A percentile compares a stretch with the other conserved stretches of the same genome.
Evolutionary conservation across 1,139 yeast genomes (phyloP).

Genomic region (Saccharomyces hybrid): DNA sequence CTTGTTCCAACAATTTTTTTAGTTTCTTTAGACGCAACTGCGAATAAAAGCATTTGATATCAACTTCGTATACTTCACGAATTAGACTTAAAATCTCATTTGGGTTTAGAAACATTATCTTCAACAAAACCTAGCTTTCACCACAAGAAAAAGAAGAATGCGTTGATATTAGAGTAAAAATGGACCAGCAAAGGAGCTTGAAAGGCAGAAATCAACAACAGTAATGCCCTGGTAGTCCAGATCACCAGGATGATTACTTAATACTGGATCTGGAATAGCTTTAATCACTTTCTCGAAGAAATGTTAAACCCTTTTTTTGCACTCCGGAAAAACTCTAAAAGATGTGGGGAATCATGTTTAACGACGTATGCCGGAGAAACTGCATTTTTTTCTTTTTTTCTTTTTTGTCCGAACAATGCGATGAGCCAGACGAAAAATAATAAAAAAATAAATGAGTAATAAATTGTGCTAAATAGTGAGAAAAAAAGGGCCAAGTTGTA

Average conservation of each 20-base stretch:
- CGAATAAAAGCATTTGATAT: slow-evolving; percentile 24
- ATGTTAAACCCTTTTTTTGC: not conserved
- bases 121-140: not conserved
- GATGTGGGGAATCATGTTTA: not conserved
- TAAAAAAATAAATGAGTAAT: not conserved
- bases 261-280: not conserved
- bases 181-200: not conserved
- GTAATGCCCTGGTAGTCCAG: not conserved
- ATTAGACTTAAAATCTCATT: slow-evolving; percentile 16
- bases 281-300: not conserved
- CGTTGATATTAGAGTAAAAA: not conserved
- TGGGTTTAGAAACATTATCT: not conserved
- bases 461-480: not conserved
- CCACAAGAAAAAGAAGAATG: not conserved
- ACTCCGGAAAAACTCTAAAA: not conserved
- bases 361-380: not conserved
- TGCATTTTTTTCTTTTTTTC: not conserved
- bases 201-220: not conserved
- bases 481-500: not conserved
- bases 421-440: not conserved
- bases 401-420: not conserved
- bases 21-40: slow-evolving; percentile 29
- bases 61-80: slow-evolving; percentile 27
- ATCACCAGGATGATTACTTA: not conserved
- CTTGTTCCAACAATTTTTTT: slow-evolving; percentile 31